Base-by-base conservation (phyloP, 73 alveolate genomes). In the Paramecium octaurelia region DNA sequence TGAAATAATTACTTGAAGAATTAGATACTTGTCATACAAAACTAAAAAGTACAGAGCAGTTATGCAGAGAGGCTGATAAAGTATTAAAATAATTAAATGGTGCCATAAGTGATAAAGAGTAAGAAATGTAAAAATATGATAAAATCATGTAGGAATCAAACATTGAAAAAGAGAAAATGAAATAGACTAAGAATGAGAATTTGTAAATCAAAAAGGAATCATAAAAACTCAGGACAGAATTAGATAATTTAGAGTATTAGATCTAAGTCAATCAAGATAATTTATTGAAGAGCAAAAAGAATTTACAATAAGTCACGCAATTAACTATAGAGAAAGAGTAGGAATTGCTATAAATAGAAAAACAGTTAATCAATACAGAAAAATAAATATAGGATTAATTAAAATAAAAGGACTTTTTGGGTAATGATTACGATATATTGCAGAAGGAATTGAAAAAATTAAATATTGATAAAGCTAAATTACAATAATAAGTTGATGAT, bases 51-150 rank as follows among this genome's bases (percentile, higher is more conserved):
- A 80, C 91, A 12, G 91, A 80, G 24, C 16, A 80, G 46, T 80
- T 80, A 80, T 80, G 91, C 8, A 46, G 48, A 27, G 91, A 80
- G 8, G 91, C 91, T 3, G 91, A 80, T 23, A 40, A 35, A 48
- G 73, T 80, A 10, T 46, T 80, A 80, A 80, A 48, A 80, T 80
- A 80, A 80, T 48, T 80, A 46, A 80, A 80, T 80, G 12, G 4
- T 21, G 57, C 75, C 14, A 80, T 80, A 0, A 6, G 6, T 40
- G 91, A 80, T 43, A 80, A 80, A 46, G 91, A 80, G 75, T 21
- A 42, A 44, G 91, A 80, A 3, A 24, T 43, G 6, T 46, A 42
- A 24, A 80, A 80, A 80, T 80, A 80, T 46, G 91, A 80, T 43
- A 80, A 35, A 48, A 46, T 80, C 34, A 42, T 80, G 27, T 27